A percentile compares a stretch with the other conserved stretches of the same genome.
Evolutionary conservation across 176 grass and related monocot genomes (phyloP).

Genomic region (Aegilops umbellulata): DNA sequence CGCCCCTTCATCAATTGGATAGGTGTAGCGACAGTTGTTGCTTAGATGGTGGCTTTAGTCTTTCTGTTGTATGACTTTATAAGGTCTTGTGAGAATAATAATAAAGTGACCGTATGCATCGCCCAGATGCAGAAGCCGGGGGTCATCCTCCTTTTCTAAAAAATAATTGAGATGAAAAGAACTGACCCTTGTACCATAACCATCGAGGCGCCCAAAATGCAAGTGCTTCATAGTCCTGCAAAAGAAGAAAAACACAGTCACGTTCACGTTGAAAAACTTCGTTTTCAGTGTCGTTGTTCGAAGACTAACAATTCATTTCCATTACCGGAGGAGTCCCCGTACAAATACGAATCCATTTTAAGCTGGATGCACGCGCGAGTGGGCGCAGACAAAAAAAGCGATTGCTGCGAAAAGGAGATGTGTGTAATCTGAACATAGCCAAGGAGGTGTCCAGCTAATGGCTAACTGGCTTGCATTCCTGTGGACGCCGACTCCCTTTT

Average conservation of each 20-base stretch:
- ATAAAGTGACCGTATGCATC: too few relatives aligned
- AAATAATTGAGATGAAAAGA: too few relatives aligned
- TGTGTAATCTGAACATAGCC: not conserved
- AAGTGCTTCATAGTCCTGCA: not conserved
- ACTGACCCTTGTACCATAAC: too few relatives aligned
- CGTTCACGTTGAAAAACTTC: not conserved
- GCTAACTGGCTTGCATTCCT: not conserved
- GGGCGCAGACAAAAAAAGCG: not conserved
- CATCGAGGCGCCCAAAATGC: too few relatives aligned
- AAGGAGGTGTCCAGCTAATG: conserved; percentile 26
- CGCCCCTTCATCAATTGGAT: too few relatives aligned
- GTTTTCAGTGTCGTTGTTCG: not conserved
- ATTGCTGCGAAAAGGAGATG: conserved; percentile 13
- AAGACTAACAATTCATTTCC: not conserved
- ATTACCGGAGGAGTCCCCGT: not conserved
- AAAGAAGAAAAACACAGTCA: not conserved
- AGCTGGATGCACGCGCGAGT: not conserved
- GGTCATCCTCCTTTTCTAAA: too few relatives aligned
- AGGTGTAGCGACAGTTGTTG: too few relatives aligned
- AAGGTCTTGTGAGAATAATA: too few relatives aligned
- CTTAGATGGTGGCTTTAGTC: too few relatives aligned
- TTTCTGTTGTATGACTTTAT: too few relatives aligned
- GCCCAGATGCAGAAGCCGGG: too few relatives aligned
- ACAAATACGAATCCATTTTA: not conserved
- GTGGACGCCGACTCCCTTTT: not conserved